Evolutionary conservation across 805 yeast species (phyloP), one percentile per base, ranked within the genome.

Genomic region (Ogataea nakhonphanomensis): DNA sequence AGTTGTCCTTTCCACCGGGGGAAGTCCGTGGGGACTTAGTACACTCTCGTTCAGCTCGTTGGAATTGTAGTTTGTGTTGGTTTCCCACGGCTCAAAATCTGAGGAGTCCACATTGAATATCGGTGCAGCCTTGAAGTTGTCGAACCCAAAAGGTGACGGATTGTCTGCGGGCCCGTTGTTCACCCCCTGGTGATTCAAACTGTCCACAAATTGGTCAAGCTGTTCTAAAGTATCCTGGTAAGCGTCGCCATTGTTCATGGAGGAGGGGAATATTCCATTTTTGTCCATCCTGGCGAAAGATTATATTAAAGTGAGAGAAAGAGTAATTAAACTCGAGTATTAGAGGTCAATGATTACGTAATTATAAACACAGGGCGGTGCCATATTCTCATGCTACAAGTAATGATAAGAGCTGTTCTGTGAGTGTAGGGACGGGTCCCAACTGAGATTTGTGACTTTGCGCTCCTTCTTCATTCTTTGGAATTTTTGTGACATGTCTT

Each of bases 151-250:
- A 7, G 49, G 49, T 2, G 54, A 44, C 3, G 35, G 27, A 12
- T 29, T 23, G 21, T 40, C 37, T 9, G 11, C 20, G 7, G 27
- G 20, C 14, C 33, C 25, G 26, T 22, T 25, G 24, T 21, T 30
- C 24, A 26, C 24, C 12, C 30, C 37, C 27, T 38, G 38, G 12
- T 36, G 30, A 17, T 37, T 43, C 28, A 48, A 24, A 30, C 43
- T 48, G 12, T 45, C 48, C 5, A 43, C 46, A 37, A 46, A 45
- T 13, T 41, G 40, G 33, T 51, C 54, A n/a, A 50, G 41, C 21
- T 43, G 46, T 14, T 39, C 39, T 20, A 47, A 13, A 17, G 48
- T 43, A 14, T 28, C 34, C 24, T 39, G 35, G 14, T 37, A 35
- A 20, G 17, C 29, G 9, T 41, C 43, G 13, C 20, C 31, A 20